Evolutionary conservation across 176 grass and related monocot genomes (phyloP).

Genomic region (Elaeis guineensis): DNA sequence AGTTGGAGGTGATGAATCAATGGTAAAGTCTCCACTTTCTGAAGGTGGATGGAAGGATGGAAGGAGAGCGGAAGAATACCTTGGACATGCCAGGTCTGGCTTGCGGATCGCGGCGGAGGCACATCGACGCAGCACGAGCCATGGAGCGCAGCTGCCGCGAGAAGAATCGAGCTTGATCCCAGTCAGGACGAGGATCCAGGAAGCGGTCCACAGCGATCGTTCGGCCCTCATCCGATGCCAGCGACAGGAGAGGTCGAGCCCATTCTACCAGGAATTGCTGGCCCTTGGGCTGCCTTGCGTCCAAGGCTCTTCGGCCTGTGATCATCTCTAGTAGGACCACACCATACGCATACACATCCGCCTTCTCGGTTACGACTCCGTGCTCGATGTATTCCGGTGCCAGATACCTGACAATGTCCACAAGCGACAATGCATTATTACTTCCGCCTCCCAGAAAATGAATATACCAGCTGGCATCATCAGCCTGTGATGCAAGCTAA

Average conservation of each 20-base stretch:
- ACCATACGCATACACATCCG: slow-evolving; percentile 20
- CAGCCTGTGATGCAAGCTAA: too few species aligned
- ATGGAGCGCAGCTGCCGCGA: slow-evolving; percentile 13
- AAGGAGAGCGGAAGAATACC: neutral
- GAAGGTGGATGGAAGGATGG: neutral
- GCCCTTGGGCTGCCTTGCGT: slow-evolving; percentile 17
- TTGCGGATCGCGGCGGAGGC: slow-evolving; percentile 20
- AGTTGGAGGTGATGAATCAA: neutral
- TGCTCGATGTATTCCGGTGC: slow-evolving; percentile 21
- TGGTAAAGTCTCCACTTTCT: neutral
- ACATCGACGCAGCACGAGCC: slow-evolving; percentile 14
- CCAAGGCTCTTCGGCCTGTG: slow-evolving; percentile 19
- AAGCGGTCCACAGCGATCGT: slow-evolving; percentile 8
- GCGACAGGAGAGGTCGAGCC: slow-evolving; percentile 10
- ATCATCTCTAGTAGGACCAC: slow-evolving; percentile 20
- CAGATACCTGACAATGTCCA: slow-evolving; percentile 8
- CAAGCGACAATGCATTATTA: neutral
- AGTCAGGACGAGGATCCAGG: slow-evolving; percentile 11
- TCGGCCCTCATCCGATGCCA: slow-evolving; percentile 3
- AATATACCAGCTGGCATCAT: too few species aligned
- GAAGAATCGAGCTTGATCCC: slow-evolving; percentile 14
- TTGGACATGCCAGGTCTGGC: slow-evolving; percentile 18
- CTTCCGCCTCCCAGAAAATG: too few species aligned
- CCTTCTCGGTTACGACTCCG: slow-evolving; percentile 18
- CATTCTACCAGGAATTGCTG: slow-evolving; percentile 23